Evolutionary conservation across 768 basidiomycete species (phyloP).

Genomic region (Ramaria sp.): DNA sequence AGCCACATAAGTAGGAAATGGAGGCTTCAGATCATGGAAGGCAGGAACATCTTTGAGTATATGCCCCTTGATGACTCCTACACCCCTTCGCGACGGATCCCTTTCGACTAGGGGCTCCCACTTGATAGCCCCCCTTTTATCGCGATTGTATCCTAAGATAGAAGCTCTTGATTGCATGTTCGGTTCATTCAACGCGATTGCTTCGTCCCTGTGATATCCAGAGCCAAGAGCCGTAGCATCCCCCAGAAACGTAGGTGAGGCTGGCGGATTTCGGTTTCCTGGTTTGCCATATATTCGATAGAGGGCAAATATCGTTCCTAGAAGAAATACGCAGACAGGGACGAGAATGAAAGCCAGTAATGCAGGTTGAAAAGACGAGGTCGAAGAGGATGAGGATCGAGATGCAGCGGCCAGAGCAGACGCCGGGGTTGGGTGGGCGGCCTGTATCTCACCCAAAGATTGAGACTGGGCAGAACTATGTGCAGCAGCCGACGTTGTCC

Average conservation of each 20-base stretch:
- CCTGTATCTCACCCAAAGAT: background rate
- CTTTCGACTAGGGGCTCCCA: background rate
- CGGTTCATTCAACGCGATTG: background rate
- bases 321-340: background rate
- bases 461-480: background rate
- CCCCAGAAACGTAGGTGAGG: background rate
- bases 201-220: background rate
- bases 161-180: background rate
- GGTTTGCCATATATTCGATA: background rate
- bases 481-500: background rate
- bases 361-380: background rate
- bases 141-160: no score
- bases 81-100: background rate
- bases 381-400: background rate
- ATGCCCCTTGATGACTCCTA: background rate
- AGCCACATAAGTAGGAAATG: background rate
- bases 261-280: background rate
- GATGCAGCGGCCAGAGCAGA: background rate
- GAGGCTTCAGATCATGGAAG: background rate
- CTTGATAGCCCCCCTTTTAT: background rate
- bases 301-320: background rate
- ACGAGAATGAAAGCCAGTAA: background rate
- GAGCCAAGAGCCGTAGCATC: background rate
- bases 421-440: background rate
- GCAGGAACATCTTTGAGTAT: background rate